Evolutionary conservation across 495 filamentous ascomycete genomes (phyloP).

Genomic region (Talaromyces wortmannii): DNA sequence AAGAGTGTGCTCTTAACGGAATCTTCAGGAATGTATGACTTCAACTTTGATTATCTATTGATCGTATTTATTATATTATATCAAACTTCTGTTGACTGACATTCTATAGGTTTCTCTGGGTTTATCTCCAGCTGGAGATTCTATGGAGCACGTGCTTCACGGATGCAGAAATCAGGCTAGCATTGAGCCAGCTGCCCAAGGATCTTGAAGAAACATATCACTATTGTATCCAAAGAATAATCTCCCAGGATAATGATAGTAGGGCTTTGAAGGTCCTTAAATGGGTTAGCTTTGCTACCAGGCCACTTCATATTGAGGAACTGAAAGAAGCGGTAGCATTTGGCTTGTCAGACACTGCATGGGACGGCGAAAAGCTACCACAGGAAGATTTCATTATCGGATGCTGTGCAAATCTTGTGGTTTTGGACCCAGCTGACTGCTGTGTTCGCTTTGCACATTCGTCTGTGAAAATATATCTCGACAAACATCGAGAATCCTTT

Average conservation of each 20-base stretch:
- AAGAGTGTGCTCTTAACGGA: constrained; percentile 4
- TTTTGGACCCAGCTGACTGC: constrained; percentile 13
- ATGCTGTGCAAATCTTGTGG: constrained; percentile 24
- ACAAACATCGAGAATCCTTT: constrained; percentile 4
- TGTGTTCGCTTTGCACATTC: constrained; percentile 27
- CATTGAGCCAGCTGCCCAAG: constrained; percentile 12
- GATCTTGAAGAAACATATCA: constrained; percentile 18
- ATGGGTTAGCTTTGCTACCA: constrained; percentile 21
- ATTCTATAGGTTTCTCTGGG: constrained; percentile 18
- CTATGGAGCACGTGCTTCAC: constrained; percentile 18
- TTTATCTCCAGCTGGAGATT: constrained; percentile 18
- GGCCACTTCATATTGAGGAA: constrained; percentile 23
- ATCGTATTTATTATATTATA: neutral
- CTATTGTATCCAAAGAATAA: constrained; percentile 11
- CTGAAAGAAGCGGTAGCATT: constrained; percentile 24
- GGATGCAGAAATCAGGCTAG: constrained; percentile 13
- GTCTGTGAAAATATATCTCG: constrained; percentile 23
- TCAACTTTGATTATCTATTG: neutral
- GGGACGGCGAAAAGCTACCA: constrained; percentile 15
- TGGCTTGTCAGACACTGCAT: constrained; percentile 12
- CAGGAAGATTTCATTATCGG: constrained; percentile 15
- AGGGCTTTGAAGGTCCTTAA: constrained; percentile 10
- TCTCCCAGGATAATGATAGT: neutral
- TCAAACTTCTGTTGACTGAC: neutral
- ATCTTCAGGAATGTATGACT: constrained; percentile 12